Conservation (phyloP, 345 rosid genomes). For the Syzygium oleosum region DNA sequence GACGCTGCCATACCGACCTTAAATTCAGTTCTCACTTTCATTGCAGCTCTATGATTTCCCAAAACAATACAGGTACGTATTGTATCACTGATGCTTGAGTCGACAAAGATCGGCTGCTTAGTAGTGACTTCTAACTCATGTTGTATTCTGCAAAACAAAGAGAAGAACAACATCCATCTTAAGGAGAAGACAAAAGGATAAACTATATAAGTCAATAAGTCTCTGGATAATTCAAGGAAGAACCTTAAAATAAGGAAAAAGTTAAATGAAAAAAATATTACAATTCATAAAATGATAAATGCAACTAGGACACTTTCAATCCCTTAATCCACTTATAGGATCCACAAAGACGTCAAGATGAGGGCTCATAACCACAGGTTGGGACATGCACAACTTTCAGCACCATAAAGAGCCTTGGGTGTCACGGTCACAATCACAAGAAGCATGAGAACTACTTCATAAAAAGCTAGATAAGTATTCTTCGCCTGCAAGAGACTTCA, state of each 20-base stretch:
- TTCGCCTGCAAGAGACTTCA: not conserved
- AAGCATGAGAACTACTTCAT: not conserved
- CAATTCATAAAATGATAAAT: not conserved
- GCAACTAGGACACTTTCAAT: not conserved
- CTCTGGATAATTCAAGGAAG: not conserved
- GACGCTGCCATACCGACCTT: conserved; percentile 35
- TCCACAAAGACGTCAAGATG: not conserved
- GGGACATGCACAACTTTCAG: not conserved
- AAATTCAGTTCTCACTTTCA: conserved; percentile 48
- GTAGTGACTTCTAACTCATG: conserved; percentile 90
- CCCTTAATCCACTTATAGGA: not conserved
- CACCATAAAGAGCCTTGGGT: not conserved
- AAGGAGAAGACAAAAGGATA: not conserved
- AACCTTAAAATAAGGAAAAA: not conserved
- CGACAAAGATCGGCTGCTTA: conserved; percentile 92
- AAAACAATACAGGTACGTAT: conserved; percentile 92
- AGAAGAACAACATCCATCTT: not conserved
- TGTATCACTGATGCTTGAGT: conserved; percentile 96
- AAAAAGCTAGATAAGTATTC: not conserved
- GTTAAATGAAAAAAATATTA: not conserved
- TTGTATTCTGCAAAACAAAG: conserved; percentile 53
- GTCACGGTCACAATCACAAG: not conserved
- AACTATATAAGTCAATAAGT: not conserved
- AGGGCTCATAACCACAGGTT: not conserved
- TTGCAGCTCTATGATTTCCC: conserved; percentile 75